These are phyloP conservation scores for Rubroboletus pulcherrimus DNA, from an alignment of 768 basidiomycete species.

Conservation along the genomic window DNA sequence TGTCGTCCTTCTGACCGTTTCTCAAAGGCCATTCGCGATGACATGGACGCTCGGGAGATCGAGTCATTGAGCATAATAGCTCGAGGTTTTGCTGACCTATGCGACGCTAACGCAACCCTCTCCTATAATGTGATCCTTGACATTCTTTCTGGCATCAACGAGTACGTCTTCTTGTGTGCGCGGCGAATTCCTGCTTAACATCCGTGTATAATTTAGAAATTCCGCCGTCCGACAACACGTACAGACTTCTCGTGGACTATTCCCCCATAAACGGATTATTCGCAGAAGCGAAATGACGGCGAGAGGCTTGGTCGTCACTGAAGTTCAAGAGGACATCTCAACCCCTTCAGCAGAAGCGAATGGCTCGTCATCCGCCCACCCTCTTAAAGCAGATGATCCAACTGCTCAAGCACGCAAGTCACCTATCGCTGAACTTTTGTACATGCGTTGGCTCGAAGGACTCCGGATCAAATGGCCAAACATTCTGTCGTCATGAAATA, in stretches of 20 bases:
- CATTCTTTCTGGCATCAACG: conserved; percentile 85
- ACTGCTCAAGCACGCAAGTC: conserved; percentile 56
- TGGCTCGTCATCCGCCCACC: conserved; percentile 27
- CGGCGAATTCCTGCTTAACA: conserved; percentile 1
- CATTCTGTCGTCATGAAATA: conserved; percentile 39
- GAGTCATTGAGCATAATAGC: conserved; percentile 88
- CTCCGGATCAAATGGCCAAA: conserved; percentile 88
- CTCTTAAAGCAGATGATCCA: conserved; percentile 38
- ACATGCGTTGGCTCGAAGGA: conserved; percentile 95
- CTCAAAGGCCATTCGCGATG: conserved; percentile 64
- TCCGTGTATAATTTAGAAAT: conserved; percentile 49
- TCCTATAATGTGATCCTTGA: conserved; percentile 88
- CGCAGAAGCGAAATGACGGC: conserved; percentile 85
- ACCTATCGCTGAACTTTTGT: conserved; percentile 93
- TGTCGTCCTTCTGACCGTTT: conserved; percentile 2
- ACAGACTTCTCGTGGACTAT: conserved; percentile 72
- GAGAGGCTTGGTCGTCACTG: conserved; percentile 78
- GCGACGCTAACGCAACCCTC: conserved; percentile 76
- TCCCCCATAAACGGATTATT: conserved; percentile 74
- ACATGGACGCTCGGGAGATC: conserved; percentile 85
- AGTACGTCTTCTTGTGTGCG: conserved; percentile 49
- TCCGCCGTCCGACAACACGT: conserved; percentile 76
- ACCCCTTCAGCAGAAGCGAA: conserved; percentile 41
- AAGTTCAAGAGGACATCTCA: conserved; percentile 70
- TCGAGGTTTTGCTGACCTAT: conserved; percentile 84